A percentile compares a stretch with the other conserved stretches of the same genome.
These are phyloP conservation scores for Pleoardoris graminearum DNA, from an alignment of 2,329 filamentous ascomycete species.

Conservation along the genomic window DNA sequence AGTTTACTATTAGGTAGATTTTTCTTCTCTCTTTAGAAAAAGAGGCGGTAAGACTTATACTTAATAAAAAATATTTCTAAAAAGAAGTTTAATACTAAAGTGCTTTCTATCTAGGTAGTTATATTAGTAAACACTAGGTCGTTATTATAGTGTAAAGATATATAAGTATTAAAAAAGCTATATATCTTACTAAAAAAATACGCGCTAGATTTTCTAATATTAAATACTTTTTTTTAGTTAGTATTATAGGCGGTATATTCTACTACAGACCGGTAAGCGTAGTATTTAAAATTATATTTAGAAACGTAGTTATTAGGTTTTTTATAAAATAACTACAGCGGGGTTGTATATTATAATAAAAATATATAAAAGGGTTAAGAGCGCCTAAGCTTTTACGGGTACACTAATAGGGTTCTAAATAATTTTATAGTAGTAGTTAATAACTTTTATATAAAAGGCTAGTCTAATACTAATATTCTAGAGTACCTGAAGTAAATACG, in stretches of 20 bases:
- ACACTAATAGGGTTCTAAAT: conserved; percentile 9
- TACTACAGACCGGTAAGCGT: conserved; percentile 18
- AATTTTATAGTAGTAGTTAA: conserved; percentile 13
- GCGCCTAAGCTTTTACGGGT: conserved; percentile 8
- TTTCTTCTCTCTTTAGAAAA: conserved; percentile 2
- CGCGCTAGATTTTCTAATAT: conserved; percentile 10
- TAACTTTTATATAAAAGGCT: not conserved
- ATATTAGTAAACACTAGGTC: conserved; percentile 13
- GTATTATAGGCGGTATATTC: conserved; percentile 27
- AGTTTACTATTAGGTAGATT: conserved; percentile 6
- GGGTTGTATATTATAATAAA: conserved; percentile 25
- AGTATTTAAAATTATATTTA: conserved; percentile 20
- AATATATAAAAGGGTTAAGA: conserved; percentile 8
- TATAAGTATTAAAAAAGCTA: not conserved
- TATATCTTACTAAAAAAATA: conserved; percentile 3
- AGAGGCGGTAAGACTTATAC: conserved; percentile 1
- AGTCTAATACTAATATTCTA: not conserved
- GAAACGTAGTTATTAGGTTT: conserved; percentile 26
- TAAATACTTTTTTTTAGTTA: conserved; percentile 15
- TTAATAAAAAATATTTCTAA: conserved; percentile 6
- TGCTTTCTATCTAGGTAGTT: conserved; percentile 11
- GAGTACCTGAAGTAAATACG: conserved; percentile 8
- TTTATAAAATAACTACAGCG: conserved; percentile 20
- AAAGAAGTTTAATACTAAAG: conserved; percentile 9
- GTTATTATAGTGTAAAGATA: conserved; percentile 8